Evolutionary conservation across 768 basidiomycete genomes (phyloP).

Genomic region (Termitomyces sp.): DNA sequence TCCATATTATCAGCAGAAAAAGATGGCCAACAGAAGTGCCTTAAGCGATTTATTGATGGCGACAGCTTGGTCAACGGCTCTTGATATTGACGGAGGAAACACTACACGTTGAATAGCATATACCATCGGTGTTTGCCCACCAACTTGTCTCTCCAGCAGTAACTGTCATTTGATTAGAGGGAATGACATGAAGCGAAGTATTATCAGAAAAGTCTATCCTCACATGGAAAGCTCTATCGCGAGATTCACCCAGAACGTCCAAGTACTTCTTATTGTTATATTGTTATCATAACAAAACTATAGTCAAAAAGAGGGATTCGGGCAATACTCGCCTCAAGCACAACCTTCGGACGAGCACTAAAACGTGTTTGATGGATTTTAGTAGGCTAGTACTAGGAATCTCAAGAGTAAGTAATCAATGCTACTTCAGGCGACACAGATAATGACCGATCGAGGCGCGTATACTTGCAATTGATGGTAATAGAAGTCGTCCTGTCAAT

Average conservation of each 20-base stretch:
- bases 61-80: conserved; percentile 67
- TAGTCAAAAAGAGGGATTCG: too few species aligned
- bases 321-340: too few species aligned
- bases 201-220: conserved; percentile 17
- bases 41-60: conserved; percentile 69
- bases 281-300: conserved; percentile 21
- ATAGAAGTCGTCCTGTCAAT: too few species aligned
- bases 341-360: too few species aligned
- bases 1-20: too few species aligned
- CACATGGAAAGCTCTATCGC: conserved; percentile 77
- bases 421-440: too few species aligned
- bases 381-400: too few species aligned
- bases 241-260: conserved; percentile 73
- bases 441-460: too few species aligned
- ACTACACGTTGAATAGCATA: conserved; percentile 83
- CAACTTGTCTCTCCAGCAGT: conserved; percentile 66
- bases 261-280: conserved; percentile 78
- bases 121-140: conserved; percentile 81
- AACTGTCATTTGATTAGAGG: conserved; percentile 34
- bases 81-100: conserved; percentile 52
- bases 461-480: too few species aligned
- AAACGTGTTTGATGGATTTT: too few species aligned
- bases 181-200: neutral
- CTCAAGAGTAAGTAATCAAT: too few species aligned
- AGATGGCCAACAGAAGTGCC: neutral